Conservation (phyloP, 1,284 basidiomycete genomes). For the Sphaerobolus stellatus region DNA sequence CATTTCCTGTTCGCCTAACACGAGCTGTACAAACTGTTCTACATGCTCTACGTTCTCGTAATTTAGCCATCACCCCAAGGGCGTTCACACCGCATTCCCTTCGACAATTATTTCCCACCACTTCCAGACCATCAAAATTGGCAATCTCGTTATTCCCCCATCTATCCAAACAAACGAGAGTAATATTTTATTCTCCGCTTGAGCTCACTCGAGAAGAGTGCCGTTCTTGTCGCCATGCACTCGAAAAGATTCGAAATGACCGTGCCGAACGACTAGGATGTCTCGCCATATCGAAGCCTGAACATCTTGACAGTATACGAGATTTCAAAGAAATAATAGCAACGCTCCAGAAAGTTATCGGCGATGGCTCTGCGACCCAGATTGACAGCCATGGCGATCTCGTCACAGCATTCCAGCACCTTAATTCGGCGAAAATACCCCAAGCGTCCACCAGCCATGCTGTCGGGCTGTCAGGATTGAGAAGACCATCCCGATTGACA, state of each 20-base stretch:
- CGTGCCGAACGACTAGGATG: constrained; percentile 61
- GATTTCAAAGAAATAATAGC: constrained; percentile 12
- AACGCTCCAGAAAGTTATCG: constrained; percentile 13
- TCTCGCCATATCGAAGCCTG: constrained; percentile 40
- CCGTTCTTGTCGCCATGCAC: constrained; percentile 50
- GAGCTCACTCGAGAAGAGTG: constrained; percentile 66
- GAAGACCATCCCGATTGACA: constrained; percentile 51
- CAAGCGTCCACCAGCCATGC: background rate
- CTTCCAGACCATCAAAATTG: constrained; percentile 47
- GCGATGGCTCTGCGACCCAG: constrained; percentile 19
- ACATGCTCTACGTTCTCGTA: constrained; percentile 42
- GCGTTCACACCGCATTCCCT: constrained; percentile 48
- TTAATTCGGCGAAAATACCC: constrained; percentile 1
- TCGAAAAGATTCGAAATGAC: constrained; percentile 62
- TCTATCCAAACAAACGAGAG: constrained; percentile 13
- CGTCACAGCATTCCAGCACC: constrained; percentile 5
- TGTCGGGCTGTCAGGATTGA: constrained; percentile 1
- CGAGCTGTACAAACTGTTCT: constrained; percentile 45
- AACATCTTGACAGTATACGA: constrained; percentile 15
- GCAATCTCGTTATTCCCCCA: constrained; percentile 65
- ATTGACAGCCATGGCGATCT: constrained; percentile 5
- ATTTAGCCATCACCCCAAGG: constrained; percentile 49
- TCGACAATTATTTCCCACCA: constrained; percentile 23
- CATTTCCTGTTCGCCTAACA: constrained; percentile 55
- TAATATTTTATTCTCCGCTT: constrained; percentile 43